Evolutionary conservation across 1,139 yeast genomes (phyloP), one percentile per base, ranked within the genome.

Genomic region (Debaryomycetaceae sp.): DNA sequence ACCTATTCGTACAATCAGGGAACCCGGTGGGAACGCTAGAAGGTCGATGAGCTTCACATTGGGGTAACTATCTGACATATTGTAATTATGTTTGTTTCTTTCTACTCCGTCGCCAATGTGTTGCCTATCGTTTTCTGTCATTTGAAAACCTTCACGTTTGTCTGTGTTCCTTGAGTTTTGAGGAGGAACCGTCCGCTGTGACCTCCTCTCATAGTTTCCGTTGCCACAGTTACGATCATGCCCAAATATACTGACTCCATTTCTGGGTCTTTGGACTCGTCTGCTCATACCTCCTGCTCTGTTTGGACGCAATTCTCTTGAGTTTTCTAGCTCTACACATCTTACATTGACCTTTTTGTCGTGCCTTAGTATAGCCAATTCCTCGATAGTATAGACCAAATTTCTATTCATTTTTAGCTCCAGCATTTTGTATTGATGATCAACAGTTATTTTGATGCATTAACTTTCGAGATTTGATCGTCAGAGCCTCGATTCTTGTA

Each of bases 1-100:
- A 7, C 56, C 60, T 1, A 65, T 42, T 35, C 55, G 47, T n/a
- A 64, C 47, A 2, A 63, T 51, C 39, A 41, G 45, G 22, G 58
- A 47, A 1, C 59, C 59, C 6, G 52, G 52, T 1, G 60, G 60
- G 37, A 54, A 44, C 36, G 14, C 24, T 17, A 29, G 39, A 14
- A 40, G 23, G 29, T 37, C 39, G 13, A 42, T n/a, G 11, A 27
- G 11, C 31, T 7, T 7, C 31, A 41, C 23, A 36, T 29, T 24
- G 31, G n/a, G 31, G 31, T 33, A 39, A 13, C 14, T 31, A 7
- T 29, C 22, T 4, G 13, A 14, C 7, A 33, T 8, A 4, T 27
- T 7, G 3, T 27, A 11, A 27, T 4, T 27, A 27, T 27, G 11
- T 11, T 27, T 7, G 31, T 27, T 27, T 11, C 8, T 27, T 11